Percentiles rank a stretch among this genome's conserved stretches.
Conservation (phyloP, 257 asterid genomes). For the Solanum clarkiae region DNA sequence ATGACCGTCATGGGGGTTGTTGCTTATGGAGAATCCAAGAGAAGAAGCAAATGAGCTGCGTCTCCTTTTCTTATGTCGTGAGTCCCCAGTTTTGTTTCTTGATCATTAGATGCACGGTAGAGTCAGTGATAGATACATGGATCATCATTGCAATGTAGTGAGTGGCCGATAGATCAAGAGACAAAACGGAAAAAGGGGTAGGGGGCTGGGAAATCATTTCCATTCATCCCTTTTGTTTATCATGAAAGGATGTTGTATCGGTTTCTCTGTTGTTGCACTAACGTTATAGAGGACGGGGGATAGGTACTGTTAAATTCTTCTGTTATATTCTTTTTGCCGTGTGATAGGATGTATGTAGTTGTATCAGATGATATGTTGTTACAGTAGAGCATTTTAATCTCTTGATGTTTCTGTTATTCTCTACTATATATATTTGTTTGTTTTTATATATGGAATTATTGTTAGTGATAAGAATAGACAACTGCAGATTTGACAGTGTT, state of each 20-base stretch:
- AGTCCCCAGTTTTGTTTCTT: neutral
- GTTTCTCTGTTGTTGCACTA: neutral
- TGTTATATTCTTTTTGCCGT: neutral
- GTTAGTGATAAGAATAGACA: neutral
- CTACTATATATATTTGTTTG: neutral
- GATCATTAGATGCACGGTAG: neutral
- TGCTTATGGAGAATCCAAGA: slow-evolving; percentile 18
- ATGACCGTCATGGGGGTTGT: slow-evolving; percentile 16
- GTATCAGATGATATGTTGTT: neutral
- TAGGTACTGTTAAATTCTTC: neutral
- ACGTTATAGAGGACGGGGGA: neutral
- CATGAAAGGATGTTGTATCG: neutral
- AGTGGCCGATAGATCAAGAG: neutral
- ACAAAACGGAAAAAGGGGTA: neutral
- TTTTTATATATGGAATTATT: neutral
- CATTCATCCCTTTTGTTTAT: neutral
- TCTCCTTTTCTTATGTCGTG: neutral
- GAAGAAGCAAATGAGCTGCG: slow-evolving; percentile 10
- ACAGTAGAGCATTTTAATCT: neutral
- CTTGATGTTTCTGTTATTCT: neutral
- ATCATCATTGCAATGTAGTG: neutral
- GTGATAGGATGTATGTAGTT: neutral
- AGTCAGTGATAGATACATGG: neutral
- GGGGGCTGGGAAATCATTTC: neutral
- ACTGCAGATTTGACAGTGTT: too few relatives aligned